Conservation (phyloP, 345 rosid species). For the Sapria himalayana region DNA sequence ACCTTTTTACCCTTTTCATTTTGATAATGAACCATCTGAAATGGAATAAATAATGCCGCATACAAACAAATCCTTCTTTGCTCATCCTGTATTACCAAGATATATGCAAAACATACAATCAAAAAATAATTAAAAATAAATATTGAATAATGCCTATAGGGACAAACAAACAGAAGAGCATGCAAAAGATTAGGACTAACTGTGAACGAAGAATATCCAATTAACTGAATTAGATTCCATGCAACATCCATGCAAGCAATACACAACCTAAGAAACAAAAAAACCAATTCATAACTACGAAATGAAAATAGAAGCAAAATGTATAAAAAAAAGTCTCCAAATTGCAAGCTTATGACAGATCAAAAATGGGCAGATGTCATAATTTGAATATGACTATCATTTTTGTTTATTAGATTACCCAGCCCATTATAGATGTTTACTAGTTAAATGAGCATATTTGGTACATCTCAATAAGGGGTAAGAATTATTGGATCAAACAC, state of each 20-base stretch:
- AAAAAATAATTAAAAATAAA: not conserved
- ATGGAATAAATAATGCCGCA: constrained; percentile 72
- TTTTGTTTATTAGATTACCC: too few relatives aligned
- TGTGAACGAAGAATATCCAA: constrained; percentile 24
- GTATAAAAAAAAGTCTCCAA: too few relatives aligned
- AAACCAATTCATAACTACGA: constrained; percentile 7
- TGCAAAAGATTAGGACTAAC: constrained; percentile 23
- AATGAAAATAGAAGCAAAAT: not conserved
- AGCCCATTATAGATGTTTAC: too few relatives aligned
- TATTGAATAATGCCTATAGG: not conserved
- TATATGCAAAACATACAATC: not conserved
- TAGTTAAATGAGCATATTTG: too few relatives aligned
- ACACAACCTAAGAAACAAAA: constrained; percentile 25
- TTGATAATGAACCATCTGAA: constrained; percentile 26
- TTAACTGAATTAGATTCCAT: constrained; percentile 40
- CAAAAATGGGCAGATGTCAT: too few relatives aligned
- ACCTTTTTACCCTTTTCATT: constrained; percentile 63
- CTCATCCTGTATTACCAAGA: constrained; percentile 44
- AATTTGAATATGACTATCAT: too few relatives aligned
- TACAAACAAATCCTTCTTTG: constrained; percentile 52
- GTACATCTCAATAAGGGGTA: too few relatives aligned
- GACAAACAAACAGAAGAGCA: not conserved
- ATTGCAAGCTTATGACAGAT: too few relatives aligned
- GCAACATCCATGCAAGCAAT: constrained; percentile 45
- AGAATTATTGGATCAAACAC: too few relatives aligned